Conservation (phyloP, 2,329 filamentous ascomycete genomes). For the Fusarium sacchari region DNA sequence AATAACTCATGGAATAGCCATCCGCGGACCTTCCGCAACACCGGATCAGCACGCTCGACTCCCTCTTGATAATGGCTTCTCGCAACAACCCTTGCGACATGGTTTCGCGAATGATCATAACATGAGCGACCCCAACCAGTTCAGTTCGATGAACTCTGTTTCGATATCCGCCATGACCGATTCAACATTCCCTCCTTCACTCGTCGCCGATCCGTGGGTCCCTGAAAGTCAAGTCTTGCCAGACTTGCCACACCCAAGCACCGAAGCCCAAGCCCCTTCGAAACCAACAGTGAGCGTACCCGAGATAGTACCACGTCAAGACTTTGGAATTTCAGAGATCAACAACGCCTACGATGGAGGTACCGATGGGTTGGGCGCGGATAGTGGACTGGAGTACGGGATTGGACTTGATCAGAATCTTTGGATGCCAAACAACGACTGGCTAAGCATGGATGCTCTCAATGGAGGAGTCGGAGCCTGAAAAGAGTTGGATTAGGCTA, state of each 20-base stretch:
- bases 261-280: slow-evolving; percentile 24
- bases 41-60: slow-evolving; percentile 31
- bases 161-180: slow-evolving; percentile 40
- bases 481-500: not conserved
- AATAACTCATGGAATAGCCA: slow-evolving; percentile 56
- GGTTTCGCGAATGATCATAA: slow-evolving; percentile 45
- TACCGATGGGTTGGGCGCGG: slow-evolving; percentile 58
- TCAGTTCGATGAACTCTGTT: slow-evolving; percentile 25
- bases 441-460: slow-evolving; percentile 48
- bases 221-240: slow-evolving; percentile 44
- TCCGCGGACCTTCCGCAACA: slow-evolving; percentile 35
- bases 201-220: slow-evolving; percentile 45
- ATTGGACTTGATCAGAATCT: slow-evolving; percentile 55
- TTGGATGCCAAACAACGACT: slow-evolving; percentile 49
- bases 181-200: slow-evolving; percentile 46
- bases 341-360: slow-evolving; percentile 63
- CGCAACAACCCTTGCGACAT: slow-evolving; percentile 37
- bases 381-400: slow-evolving; percentile 54
- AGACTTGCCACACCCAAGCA: slow-evolving; percentile 33
- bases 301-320: slow-evolving; percentile 33
- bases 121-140: slow-evolving; percentile 37
- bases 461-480: slow-evolving; percentile 47
- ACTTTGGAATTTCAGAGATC: slow-evolving; percentile 54
- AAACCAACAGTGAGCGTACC: slow-evolving; percentile 31
- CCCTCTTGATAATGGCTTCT: slow-evolving; percentile 35